These are phyloP conservation scores for Solanum gracilifrons DNA, from an alignment of 257 asterid species.

Conservation along the genomic window DNA sequence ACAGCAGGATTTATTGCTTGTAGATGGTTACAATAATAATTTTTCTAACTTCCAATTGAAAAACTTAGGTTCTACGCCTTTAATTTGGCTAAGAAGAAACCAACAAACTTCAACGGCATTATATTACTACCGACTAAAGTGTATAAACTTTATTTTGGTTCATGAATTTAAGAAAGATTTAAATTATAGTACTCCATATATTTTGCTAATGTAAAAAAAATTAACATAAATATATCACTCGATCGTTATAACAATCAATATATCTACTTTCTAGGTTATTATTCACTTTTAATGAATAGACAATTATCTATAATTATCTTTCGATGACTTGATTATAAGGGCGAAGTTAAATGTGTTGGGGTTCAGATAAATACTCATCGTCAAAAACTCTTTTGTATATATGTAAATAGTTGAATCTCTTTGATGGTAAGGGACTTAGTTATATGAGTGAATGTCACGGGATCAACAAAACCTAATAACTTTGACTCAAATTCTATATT, in stretches of 20 bases:
- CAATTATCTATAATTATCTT: background rate
- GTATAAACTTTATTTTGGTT: background rate
- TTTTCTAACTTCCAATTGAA: background rate
- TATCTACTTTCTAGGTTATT: background rate
- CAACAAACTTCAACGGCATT: conserved; percentile 14
- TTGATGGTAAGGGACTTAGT: background rate
- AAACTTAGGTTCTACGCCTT: conserved; percentile 20
- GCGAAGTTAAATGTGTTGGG: background rate
- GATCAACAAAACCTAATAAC: background rate
- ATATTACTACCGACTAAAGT: background rate
- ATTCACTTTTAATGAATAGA: background rate
- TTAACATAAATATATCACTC: background rate
- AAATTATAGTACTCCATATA: background rate
- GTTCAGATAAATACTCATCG: rapidly evolving
- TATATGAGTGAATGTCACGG: background rate
- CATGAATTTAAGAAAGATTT: background rate
- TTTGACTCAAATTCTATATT: background rate
- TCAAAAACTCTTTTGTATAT: background rate
- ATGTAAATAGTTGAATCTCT: background rate
- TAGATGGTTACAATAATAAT: background rate
- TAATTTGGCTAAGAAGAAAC: background rate
- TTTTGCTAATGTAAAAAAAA: background rate
- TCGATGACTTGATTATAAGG: background rate
- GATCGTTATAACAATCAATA: background rate
- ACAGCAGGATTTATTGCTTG: background rate